These are phyloP conservation scores for Dioszegia crocea DNA, from an alignment of 768 basidiomycete species.

Conservation along the genomic window DNA sequence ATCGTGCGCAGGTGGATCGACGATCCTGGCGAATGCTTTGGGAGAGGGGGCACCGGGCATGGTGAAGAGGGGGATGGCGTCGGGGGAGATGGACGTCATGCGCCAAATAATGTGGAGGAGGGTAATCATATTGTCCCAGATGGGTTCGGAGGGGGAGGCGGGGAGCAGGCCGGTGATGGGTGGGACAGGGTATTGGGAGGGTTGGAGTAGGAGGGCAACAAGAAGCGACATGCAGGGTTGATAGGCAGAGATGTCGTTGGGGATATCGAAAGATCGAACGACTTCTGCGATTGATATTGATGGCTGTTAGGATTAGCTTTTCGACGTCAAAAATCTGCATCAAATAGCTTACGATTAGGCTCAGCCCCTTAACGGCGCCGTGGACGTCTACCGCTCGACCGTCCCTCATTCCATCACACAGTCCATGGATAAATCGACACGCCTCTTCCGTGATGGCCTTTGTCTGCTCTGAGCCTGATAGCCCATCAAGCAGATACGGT, in stretches of 20 bases:
- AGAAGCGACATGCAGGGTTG: constrained; percentile 83
- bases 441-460: constrained; percentile 35
- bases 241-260: constrained; percentile 77
- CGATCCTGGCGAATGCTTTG: constrained; percentile 26
- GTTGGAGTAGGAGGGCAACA: constrained; percentile 78
- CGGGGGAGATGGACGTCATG: constrained; percentile 77
- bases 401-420: constrained; percentile 41
- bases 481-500: constrained; percentile 27
- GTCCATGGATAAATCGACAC: constrained; percentile 23
- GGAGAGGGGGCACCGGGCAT: constrained; percentile 56
- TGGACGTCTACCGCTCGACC: constrained; percentile 43
- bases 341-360: constrained; percentile 32
- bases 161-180: constrained; percentile 47
- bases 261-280: constrained; percentile 69
- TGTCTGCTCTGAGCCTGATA: constrained; percentile 22
- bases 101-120: constrained; percentile 84
- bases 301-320: constrained; percentile 10
- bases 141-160: constrained; percentile 36
- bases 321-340: background rate
- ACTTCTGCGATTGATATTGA: constrained; percentile 62
- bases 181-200: constrained; percentile 65
- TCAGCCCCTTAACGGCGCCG: constrained; percentile 44
- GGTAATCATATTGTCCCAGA: constrained; percentile 78
- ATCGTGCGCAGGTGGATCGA: constrained; percentile 36
- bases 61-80: constrained; percentile 87